Base-by-base conservation (phyloP, 306 rosid genomes). In the Oemleria cerasiformis region DNA sequence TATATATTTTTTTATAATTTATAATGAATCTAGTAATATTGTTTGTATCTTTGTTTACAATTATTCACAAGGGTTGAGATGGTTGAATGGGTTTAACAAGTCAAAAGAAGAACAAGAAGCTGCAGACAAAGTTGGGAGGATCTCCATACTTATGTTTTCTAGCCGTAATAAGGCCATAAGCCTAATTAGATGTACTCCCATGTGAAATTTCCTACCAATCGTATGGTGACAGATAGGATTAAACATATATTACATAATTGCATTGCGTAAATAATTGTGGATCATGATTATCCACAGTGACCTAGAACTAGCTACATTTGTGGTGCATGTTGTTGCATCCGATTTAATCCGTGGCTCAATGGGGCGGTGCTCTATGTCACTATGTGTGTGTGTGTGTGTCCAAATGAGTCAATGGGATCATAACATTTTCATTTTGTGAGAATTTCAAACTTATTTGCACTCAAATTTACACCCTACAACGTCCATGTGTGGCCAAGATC, bases 271-370 rank as follows among this genome's bases (percentile, higher is more conserved):
- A 2, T 77, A 65, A 84, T 85, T 77, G 73, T 73, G 81, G 79
- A 77, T 2, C 80, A 15, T 49, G n/a, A 79, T 79, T 51, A 71
- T 75, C 77, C 82, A 87, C 84, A 84, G 83, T 86, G 81, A 81
- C 96, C 96, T 87, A 86, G 75, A 73, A 75, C 78, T 79, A 73
- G 78, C 82, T 79, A 62, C 48, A 79, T 77, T 79, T 39, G 65
- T 71, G 71, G 23, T 30, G 36, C 36, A 30, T 30, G 36, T 82
- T 79, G 87, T 79, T 76, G 84, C 86, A 75, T 63, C 68, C 83
- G 72, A 70, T 4, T 55, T 15, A 82, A 79, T 85, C 70, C 92
- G 96, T 87, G 98, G 97, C 96, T 93, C 98, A 90, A 90, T 90
- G 97, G 93, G 76, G 51, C 79, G 81, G 80, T 69, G 68, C 97